phyloP scores from a whole-genome alignment of 1,284 basidiomycete genomes.

The Trichosporon sp. region DNA sequence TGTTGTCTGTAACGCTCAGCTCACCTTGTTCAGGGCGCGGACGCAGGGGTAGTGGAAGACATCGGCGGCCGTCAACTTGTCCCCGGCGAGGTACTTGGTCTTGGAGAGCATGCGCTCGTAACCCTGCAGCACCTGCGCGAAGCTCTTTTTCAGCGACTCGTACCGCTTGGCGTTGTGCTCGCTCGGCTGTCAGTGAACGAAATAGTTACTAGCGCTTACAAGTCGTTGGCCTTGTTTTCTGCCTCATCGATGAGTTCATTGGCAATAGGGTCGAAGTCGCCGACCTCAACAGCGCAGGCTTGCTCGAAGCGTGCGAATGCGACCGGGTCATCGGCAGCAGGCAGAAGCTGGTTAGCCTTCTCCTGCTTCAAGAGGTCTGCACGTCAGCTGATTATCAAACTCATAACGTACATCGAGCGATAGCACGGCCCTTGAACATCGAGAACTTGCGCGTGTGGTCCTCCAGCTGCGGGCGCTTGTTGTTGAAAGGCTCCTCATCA shows the following conservation, averaged over 20 bases:
- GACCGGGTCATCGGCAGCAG: background rate
- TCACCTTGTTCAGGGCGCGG: slow-evolving; percentile 5
- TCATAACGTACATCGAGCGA: background rate
- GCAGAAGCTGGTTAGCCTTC: background rate
- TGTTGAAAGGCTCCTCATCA: background rate
- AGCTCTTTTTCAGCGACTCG: slow-evolving; percentile 30
- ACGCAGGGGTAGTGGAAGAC: slow-evolving; percentile 57
- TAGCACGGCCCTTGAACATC: background rate
- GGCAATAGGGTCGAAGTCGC: background rate
- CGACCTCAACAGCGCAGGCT: background rate
- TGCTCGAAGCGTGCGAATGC: background rate
- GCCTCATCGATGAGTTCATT: background rate
- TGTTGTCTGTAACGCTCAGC: too few relatives aligned
- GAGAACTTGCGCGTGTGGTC: background rate
- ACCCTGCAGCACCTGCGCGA: slow-evolving; percentile 50
- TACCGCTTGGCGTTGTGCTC: background rate
- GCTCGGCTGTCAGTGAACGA: background rate
- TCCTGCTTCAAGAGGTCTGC: background rate
- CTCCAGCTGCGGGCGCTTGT: background rate
- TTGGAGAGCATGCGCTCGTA: slow-evolving; percentile 56
- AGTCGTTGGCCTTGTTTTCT: background rate
- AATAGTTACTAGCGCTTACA: background rate
- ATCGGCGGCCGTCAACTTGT: slow-evolving; percentile 55
- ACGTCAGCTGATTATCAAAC: background rate
- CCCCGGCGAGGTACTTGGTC: slow-evolving; percentile 54